Conservation (phyloP, 2,329 filamentous ascomycete genomes). For the Aspergillus alliaceus region DNA sequence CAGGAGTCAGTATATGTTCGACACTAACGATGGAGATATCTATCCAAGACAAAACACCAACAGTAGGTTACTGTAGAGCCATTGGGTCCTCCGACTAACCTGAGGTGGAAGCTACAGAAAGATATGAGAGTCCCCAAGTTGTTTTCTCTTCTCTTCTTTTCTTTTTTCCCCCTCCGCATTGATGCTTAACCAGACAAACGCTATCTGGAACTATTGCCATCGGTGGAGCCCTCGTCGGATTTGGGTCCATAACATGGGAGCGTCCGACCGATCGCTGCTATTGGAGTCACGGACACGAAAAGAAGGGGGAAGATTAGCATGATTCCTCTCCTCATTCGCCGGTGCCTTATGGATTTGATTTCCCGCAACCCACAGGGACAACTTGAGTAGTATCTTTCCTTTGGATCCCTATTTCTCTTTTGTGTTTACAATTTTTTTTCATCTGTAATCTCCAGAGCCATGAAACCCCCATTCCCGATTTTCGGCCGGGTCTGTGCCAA, state of each 20-base stretch:
- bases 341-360: neutral
- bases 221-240: slow-evolving; percentile 13
- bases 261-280: slow-evolving; percentile 14
- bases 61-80: neutral
- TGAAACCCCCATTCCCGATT: neutral
- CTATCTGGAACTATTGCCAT: slow-evolving; percentile 20
- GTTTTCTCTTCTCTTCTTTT: slow-evolving; percentile 8
- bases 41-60: neutral
- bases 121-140: neutral
- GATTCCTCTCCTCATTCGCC: slow-evolving; percentile 3
- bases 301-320: slow-evolving; percentile 5
- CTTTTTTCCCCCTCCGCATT: slow-evolving; percentile 17
- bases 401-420: neutral
- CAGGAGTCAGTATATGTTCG: neutral
- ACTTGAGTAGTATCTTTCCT: no score
- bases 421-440: neutral
- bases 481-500: neutral
- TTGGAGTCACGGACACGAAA: slow-evolving; percentile 6
- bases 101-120: neutral
- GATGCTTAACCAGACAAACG: slow-evolving; percentile 15
- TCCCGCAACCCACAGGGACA: neutral
- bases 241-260: slow-evolving; percentile 10
- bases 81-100: neutral
- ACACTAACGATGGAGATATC: neutral
- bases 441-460: neutral